Evolutionary conservation across 768 basidiomycete genomes (phyloP), one percentile per base, ranked within the genome.

Genomic region (Suillus alpinus): DNA sequence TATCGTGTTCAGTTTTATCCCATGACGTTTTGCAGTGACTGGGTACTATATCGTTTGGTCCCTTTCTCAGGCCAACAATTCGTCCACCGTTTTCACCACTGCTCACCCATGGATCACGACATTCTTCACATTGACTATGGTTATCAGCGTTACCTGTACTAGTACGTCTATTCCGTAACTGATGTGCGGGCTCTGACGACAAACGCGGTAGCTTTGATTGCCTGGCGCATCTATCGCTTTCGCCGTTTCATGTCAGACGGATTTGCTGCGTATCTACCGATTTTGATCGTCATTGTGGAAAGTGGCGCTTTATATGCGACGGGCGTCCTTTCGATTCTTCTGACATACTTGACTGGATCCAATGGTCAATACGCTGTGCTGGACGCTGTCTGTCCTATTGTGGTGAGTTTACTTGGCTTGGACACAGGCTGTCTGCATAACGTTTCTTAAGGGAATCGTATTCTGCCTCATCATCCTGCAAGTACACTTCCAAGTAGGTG

Each of bases 391-490:
- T 23, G 53, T 49, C 55, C 58, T 20, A n/a, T 58, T 14, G n/a
- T 57, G 32, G 36, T 59, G 36, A 18, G 55, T 58, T 36, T 14
- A 18, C 0, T 57, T 57, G 16, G 9, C n/a, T 26, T 26, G 12
- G n/a, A 23, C 16, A n/a, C 23, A 56, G 3, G 23, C 34, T 18
- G 41, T 8, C 16, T 31, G 9, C 14, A 52, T 10, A 29, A 59
- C 18, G 7, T 50, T 36, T 49, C 5, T 10, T 10, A 8, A 59
- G 58, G 58, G 58, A 6, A 56, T 59, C 18, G 52, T 37, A 26
- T 59, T 59, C 47, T 59, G 44, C 16, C 58, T 59, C 53, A 59
- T 56, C 34, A 59, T 52, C 14, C n/a, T 59, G 29, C 58, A 59
- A 59, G 47, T 59, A 32, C 58, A 52, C 58, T 59, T 59, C n/a